Percentiles rank a stretch among this genome's conserved stretches.
Conservation (phyloP, 306 rosid species). For the Cucurbita ficifolia region DNA sequence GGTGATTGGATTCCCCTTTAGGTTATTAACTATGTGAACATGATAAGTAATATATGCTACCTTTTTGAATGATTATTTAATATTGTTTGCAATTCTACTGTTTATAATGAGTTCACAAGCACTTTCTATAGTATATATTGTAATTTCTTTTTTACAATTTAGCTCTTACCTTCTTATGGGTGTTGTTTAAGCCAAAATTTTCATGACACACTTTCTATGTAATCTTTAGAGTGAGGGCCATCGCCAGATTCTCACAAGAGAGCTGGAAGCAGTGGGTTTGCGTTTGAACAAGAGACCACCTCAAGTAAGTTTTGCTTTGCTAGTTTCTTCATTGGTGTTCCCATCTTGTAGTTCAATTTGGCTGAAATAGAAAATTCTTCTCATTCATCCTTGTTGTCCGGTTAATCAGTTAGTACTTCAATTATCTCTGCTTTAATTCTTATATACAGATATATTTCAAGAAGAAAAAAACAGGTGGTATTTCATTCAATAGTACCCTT, state of each 20-base stretch:
- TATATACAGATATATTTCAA: constrained; percentile 81
- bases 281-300: constrained; percentile 96
- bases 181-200: constrained; percentile 1
- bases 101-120: background rate
- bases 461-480: constrained; percentile 93
- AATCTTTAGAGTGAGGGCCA: constrained; percentile 89
- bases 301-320: constrained; percentile 37
- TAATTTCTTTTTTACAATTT: background rate
- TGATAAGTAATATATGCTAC: background rate
- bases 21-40: background rate
- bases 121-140: background rate
- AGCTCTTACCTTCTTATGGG: background rate
- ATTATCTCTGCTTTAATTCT: constrained; percentile 7
- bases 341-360: background rate
- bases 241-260: constrained; percentile 89
- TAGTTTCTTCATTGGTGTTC: constrained; percentile 5
- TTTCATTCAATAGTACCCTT: constrained; percentile 88
- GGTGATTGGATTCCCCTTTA: background rate
- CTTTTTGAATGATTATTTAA: background rate
- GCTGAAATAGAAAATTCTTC: constrained; percentile 1
- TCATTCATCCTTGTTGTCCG: background rate
- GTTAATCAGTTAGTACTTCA: background rate
- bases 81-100: background rate
- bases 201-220: background rate
- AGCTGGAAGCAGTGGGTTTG: constrained; percentile 97